Evolutionary conservation across 495 filamentous ascomycete species (phyloP), one percentile per base, ranked within the genome.

Genomic region (Pyronema omphalodes): DNA sequence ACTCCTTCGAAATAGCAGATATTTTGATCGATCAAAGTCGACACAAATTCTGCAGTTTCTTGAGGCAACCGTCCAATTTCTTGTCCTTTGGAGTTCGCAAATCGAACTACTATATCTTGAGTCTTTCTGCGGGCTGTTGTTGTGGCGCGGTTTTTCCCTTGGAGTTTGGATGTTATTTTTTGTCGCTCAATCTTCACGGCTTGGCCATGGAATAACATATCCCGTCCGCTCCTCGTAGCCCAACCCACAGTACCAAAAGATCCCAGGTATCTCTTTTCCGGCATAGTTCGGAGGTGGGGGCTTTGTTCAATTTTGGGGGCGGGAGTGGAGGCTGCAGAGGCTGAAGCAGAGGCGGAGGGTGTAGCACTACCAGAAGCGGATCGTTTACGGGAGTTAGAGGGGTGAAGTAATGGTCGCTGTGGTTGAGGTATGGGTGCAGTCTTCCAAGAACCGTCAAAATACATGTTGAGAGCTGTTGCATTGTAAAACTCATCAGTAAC

Each of bases 391-490:
- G 17, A 15, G 57, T 46, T 40, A 50, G 50, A 19, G 40, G 33
- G 19, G 39, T 54, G 52, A 1, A 54, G 19, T 8, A 29, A 29
- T 29, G 15, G 29, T 35, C 52, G 18, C 41, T 17, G n/a, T 45
- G 15, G 52, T 17, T 35, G 45, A 39, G 29, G 34, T 37, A 37
- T 35, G 19, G 50, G 55, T 14, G 70, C 58, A 1, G 66, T 76
- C 60, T 82, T 88, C 86, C 86, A 95, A 5, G 88, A 94, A 11
- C 88, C 89, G 59, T 98, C 91, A 48, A 94, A 81, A 63, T 88
- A 98, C 63, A 66, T 66, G 50, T 75, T 75, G 47, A 76, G 71
- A 18, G 73, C 73, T 69, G 40, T 17, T 6, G 33, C 7, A 37
- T 9, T 15, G 23, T 9, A 5, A 47, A 6, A 14, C 9, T 19